Percentiles rank a stretch among this genome's conserved stretches.
Conservation (phyloP, 1,139 yeast genomes). For the Geotrichum macrosporum region DNA sequence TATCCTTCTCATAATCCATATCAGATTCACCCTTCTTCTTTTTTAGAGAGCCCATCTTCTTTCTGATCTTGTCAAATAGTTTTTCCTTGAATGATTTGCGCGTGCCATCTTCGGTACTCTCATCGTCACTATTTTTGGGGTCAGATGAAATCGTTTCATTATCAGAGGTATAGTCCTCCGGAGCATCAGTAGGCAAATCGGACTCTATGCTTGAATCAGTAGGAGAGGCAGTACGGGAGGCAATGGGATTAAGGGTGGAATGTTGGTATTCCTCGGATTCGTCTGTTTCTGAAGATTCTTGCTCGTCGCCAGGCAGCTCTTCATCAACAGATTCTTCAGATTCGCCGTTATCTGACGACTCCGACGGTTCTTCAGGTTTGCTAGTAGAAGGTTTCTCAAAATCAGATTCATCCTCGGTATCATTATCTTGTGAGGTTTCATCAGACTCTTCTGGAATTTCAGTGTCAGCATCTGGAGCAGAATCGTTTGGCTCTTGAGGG, state of each 20-base stretch:
- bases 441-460: not conserved
- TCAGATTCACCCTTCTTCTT: not conserved
- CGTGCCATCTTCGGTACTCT: not conserved
- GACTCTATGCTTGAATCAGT: constrained; percentile 5
- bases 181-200: not conserved
- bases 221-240: constrained; percentile 1
- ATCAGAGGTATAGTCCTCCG: not conserved
- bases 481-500: too few species aligned
- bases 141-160: not conserved
- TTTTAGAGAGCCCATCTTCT: not conserved
- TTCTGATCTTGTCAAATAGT: constrained; percentile 9
- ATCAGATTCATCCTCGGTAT: not conserved
- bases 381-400: too few species aligned
- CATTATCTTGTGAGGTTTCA: constrained; percentile 14
- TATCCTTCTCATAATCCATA: not conserved
- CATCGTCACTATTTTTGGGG: not conserved
- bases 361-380: too few species aligned
- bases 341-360: too few species aligned
- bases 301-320: not conserved
- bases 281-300: not conserved
- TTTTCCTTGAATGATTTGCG: constrained; percentile 10
- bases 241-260: not conserved
- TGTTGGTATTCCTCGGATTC: not conserved
- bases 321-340: not conserved
- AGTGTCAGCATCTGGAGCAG: too few species aligned